These are phyloP conservation scores for Oenanthe javanica DNA, from an alignment of 140 eudicot genomes.

Conservation along the genomic window DNA sequence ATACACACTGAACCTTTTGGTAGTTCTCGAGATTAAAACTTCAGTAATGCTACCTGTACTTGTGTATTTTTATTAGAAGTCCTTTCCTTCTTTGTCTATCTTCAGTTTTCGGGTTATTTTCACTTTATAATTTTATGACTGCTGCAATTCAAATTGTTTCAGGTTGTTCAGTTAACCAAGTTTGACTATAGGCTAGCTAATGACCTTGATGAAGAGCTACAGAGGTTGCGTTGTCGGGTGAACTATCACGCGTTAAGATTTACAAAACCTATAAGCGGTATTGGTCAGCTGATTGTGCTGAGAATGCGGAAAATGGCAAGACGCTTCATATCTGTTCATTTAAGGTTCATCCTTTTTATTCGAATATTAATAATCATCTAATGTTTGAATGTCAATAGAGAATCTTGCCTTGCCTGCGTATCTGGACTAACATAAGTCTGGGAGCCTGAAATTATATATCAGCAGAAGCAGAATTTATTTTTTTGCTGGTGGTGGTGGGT, in stretches of 20 bases:
- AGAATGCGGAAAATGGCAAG: conserved; percentile 80
- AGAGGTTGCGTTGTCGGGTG: conserved; percentile 86
- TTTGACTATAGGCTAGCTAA: conserved; percentile 94
- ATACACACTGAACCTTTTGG: neutral
- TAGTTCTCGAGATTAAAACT: no score
- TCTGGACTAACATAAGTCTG: neutral
- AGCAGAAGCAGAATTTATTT: neutral
- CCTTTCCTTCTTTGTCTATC: neutral
- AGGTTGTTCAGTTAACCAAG: conserved; percentile 95
- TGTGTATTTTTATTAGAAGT: neutral
- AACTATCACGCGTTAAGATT: conserved; percentile 91
- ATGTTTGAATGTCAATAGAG: neutral
- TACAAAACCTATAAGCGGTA: conserved; percentile 63
- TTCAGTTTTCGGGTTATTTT: neutral
- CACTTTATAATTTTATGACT: neutral
- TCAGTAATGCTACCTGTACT: neutral
- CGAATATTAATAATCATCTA: neutral
- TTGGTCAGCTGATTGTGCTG: conserved; percentile 64
- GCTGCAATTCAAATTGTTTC: conserved; percentile 18
- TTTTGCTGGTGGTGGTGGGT: no score
- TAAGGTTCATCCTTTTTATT: conserved; percentile 42
- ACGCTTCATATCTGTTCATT: conserved; percentile 88
- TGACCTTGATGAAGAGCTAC: conserved; percentile 82
- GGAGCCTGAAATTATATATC: neutral
- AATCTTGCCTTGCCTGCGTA: neutral